phyloP scores from a whole-genome alignment of 108 stramenopile genomes.

The Nannochloropsis salina region DNA sequence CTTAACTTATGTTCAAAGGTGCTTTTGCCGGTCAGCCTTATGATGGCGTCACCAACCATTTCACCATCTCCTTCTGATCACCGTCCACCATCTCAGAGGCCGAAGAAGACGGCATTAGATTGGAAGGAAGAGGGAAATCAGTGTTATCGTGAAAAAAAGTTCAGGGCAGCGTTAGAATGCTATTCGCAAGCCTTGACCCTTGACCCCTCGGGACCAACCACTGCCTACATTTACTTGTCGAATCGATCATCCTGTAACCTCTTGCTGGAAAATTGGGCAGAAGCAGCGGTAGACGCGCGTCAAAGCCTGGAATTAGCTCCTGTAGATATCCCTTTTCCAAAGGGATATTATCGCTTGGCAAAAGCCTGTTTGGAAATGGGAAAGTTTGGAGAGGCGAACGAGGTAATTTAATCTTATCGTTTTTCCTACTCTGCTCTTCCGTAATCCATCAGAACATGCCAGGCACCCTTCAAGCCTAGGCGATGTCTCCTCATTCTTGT shows the following conservation, averaged over 20 bases:
- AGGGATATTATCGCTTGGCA: neutral
- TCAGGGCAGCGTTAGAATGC: neutral
- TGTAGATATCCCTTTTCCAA: neutral
- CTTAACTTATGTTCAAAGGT: too few relatives aligned
- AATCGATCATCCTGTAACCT: neutral
- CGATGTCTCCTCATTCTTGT: too few relatives aligned
- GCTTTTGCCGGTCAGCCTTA: neutral
- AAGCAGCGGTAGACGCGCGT: neutral
- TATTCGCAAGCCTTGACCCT: slow-evolving; percentile 1
- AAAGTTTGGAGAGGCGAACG: neutral
- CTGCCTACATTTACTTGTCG: slow-evolving; percentile 6
- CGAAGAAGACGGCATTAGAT: neutral
- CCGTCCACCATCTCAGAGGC: neutral
- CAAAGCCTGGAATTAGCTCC: neutral
- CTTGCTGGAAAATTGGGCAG: neutral
- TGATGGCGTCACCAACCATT: neutral
- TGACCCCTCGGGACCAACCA: neutral
- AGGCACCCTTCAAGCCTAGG: too few relatives aligned
- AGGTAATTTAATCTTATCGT: neutral
- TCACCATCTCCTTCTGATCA: neutral
- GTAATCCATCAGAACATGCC: too few relatives aligned
- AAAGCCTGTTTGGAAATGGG: slow-evolving; percentile 19
- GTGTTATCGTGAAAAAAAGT: neutral
- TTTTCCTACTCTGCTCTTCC: neutral
- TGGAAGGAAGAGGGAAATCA: slow-evolving; percentile 15